Base-by-base conservation (phyloP, 371 early-diverging fungal genomes). In the Dinochytrium kinnereticum region DNA sequence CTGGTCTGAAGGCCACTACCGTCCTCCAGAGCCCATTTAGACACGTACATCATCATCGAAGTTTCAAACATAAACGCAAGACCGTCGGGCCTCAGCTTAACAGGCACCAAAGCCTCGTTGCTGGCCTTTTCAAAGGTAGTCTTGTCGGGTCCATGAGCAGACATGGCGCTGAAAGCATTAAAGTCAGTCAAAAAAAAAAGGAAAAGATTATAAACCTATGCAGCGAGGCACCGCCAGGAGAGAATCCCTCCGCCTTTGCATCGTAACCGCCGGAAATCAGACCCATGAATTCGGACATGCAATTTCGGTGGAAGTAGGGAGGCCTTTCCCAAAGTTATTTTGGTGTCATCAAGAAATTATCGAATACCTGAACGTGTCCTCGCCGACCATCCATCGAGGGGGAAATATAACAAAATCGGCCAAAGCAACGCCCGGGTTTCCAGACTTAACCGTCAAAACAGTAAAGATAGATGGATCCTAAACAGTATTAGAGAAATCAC, bases 341-440 rank as follows among this genome's bases (percentile, higher is more conserved):
- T 30, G 30, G 5, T 49, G 37, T 39, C 19, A 50, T 57, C 55
- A 64, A 24, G 33, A 59, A 59, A 59, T 21, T 24, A 37, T 34
- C 26, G 7, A 49, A 36, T 39, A 51, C 73, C 75, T 61, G 78
- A 84, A 85, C 36, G 97, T 96, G 80, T 92, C 82, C 78, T 94
- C 93, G 59, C 91, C 92, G 28, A 95, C 96, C 69, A 94, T 93
- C 92, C 96, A 97, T n/a, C 98, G 86, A 37, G 98, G 98, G 74
- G 98, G 98, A 85, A 97, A 97, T 51, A 96, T 95, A 57, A 95
- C 98, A 87, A 98, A 98, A 79, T 98, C 98, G 13, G 95, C 94
- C 31, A 96, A 82, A 3, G 98, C 96, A 0, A 91, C 90, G 69
- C 97, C 97, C 1, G 97, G 95, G 74, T 87, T 89, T 59, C 88